phyloP scores from a whole-genome alignment of 1,284 basidiomycete species.

The Sporisorium reilianum region DNA sequence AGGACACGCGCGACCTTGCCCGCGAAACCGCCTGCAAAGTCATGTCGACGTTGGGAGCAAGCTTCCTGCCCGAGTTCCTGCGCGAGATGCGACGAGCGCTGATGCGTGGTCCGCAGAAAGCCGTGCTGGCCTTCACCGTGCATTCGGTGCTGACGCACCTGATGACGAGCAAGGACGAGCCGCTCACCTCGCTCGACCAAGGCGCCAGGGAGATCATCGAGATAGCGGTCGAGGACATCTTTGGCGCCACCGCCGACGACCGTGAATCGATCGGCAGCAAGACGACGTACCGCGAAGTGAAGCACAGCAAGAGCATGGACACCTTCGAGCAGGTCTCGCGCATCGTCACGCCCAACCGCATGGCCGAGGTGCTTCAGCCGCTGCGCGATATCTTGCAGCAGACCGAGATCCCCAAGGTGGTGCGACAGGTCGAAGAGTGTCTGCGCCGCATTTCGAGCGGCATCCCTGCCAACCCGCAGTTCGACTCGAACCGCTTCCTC shows the following conservation, averaged over 20 bases:
- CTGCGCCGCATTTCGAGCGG: slow-evolving; percentile 85
- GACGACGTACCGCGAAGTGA: slow-evolving; percentile 75
- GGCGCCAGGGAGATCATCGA: slow-evolving; percentile 83
- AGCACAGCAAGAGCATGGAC: slow-evolving; percentile 68
- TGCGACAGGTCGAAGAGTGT: slow-evolving; percentile 89
- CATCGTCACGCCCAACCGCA: slow-evolving; percentile 70
- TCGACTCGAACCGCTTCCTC: slow-evolving; percentile 80
- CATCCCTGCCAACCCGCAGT: slow-evolving; percentile 82
- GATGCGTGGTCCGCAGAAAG: slow-evolving; percentile 90
- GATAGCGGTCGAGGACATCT: slow-evolving; percentile 90
- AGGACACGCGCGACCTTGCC: slow-evolving; percentile 90
- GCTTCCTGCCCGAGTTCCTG: slow-evolving; percentile 80
- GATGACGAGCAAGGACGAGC: slow-evolving; percentile 72
- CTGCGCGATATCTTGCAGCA: slow-evolving; percentile 87
- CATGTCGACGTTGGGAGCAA: slow-evolving; percentile 79
- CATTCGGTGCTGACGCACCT: slow-evolving; percentile 84
- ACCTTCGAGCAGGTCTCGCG: slow-evolving; percentile 66
- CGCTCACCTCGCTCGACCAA: slow-evolving; percentile 73
- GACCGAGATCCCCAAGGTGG: slow-evolving; percentile 83
- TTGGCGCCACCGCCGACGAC: slow-evolving; percentile 92
- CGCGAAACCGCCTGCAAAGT: slow-evolving; percentile 88
- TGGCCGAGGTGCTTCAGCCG: slow-evolving; percentile 83
- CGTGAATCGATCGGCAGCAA: slow-evolving; percentile 90
- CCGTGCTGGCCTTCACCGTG: slow-evolving; percentile 86
- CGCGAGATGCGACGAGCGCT: slow-evolving; percentile 86